Evolutionary conservation across 2,329 filamentous ascomycete species (phyloP), one percentile per base, ranked within the genome.

Genomic region (Nothopassalora personata): DNA sequence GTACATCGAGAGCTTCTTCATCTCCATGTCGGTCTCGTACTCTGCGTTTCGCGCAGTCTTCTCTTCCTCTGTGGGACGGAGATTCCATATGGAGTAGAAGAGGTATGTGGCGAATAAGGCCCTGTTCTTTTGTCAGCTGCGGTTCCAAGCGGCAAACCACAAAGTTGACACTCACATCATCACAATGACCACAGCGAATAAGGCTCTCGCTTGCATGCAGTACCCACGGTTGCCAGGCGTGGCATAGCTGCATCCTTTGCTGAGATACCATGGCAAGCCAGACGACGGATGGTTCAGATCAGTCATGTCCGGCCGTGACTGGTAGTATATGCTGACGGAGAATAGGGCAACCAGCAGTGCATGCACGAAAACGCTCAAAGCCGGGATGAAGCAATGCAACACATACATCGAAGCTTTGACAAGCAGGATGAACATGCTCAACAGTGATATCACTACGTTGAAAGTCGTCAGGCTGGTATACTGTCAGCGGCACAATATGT

Each of bases 371-470:
- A 84, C 72, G 60, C 83, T 84, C 57, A 91, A 60, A 60, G 89
- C 71, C 5, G 89, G 89, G 65, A 80, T 84, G 80, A 85, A 90
- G 68, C 86, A 76, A 71, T 87, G 84, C 80, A 91, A 84, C 68
- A 90, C 84, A 75, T 83, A 86, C 68, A 83, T 80, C 61, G 88
- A 83, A 63, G 83, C 79, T 77, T 91, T 91, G 72, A 81, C 78
- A 48, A 92, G 81, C 62, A 90, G 81, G 71, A 91, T 80, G 77
- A 93, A 93, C 72, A 89, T 86, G 59, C 85, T 86, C 56, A 91
- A 78, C 64, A 93, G 82, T 39, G 88, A 87, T 66, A 91, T 87
- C 70, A 87, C 86, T 66, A 91, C 84, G 69, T 92, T 91, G 76
- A 83, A 90, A 66, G 87, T 80, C 51, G 89, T 91, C 62, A 90